Conservation (phyloP, 176 grass and related monocot species). For the Hordeum marinum region DNA sequence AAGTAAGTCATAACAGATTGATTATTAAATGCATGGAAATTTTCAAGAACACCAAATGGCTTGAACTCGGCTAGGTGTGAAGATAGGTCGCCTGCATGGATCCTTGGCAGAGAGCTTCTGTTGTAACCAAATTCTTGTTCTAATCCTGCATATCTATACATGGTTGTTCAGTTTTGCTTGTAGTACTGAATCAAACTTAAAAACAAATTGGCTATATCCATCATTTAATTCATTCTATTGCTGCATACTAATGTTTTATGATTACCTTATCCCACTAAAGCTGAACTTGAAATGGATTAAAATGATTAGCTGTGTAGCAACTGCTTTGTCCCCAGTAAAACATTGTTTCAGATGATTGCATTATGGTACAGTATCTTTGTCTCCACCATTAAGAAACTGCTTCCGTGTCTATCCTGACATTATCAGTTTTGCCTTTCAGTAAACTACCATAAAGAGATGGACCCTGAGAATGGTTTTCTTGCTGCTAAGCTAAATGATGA, state of each 20-base stretch:
- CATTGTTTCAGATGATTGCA: no score
- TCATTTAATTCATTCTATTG: not conserved
- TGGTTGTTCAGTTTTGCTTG: not conserved
- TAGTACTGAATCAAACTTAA: not conserved
- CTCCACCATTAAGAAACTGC: not conserved
- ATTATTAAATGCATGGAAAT: not conserved
- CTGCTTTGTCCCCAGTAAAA: not conserved
- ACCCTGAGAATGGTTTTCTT: not conserved
- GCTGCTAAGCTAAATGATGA: constrained; percentile 15
- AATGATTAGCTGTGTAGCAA: not conserved
- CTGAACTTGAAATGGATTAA: not conserved
- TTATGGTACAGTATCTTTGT: not conserved
- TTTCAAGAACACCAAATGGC: not conserved
- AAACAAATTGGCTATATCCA: not conserved
- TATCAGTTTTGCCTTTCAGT: no score
- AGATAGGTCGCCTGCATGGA: not conserved
- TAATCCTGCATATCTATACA: not conserved
- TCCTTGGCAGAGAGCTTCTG: not conserved
- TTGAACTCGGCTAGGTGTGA: not conserved
- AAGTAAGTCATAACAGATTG: not conserved
- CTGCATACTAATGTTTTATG: not conserved
- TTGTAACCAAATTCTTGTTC: not conserved
- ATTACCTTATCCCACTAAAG: not conserved
- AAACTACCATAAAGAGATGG: not conserved
- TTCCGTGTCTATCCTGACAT: not conserved